Percentiles rank a stretch among this genome's conserved stretches.
phyloP scores from a whole-genome alignment of 2,329 filamentous ascomycete species.

The Claviceps arundinis region DNA sequence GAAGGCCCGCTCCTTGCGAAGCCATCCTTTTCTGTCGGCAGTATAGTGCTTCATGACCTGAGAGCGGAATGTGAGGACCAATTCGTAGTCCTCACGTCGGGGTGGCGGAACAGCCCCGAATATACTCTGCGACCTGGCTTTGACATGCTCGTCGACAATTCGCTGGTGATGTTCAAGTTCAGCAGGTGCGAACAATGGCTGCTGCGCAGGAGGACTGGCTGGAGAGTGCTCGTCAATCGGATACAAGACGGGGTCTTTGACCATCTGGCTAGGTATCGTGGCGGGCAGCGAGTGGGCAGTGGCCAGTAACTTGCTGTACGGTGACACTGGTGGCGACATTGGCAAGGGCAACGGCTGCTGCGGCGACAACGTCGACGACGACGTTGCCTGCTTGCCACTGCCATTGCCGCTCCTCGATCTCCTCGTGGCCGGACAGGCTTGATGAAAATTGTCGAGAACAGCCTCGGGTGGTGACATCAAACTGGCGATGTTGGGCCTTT shows the following conservation, averaged over 20 bases:
- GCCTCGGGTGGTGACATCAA: slow-evolving; percentile 51
- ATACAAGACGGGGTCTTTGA: slow-evolving; percentile 46
- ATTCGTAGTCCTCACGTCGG: slow-evolving; percentile 37
- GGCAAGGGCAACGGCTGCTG: slow-evolving; percentile 26
- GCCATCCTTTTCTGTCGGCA: slow-evolving; percentile 32
- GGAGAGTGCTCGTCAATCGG: slow-evolving; percentile 29
- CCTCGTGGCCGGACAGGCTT: slow-evolving; percentile 8
- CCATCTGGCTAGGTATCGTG: slow-evolving; percentile 16
- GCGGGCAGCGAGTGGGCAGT: slow-evolving; percentile 16
- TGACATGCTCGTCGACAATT: slow-evolving; percentile 38
- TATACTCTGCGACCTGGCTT: slow-evolving; percentile 26
- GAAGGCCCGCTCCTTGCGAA: slow-evolving; percentile 35
- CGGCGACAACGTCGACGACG: slow-evolving; percentile 18
- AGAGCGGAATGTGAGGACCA: slow-evolving; percentile 39
- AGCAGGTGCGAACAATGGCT: slow-evolving; percentile 34
- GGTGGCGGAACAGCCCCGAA: slow-evolving; percentile 35
- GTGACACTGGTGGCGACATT: slow-evolving; percentile 47
- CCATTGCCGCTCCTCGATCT: slow-evolving; percentile 10
- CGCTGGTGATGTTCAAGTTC: slow-evolving; percentile 29
- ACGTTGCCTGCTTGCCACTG: slow-evolving; percentile 11
- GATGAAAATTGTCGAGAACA: slow-evolving; percentile 39
- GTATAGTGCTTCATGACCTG: slow-evolving; percentile 34
- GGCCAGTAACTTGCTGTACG: slow-evolving; percentile 27
- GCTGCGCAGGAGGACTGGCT: slow-evolving; percentile 28
- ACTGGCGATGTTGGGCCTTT: slow-evolving; percentile 37